phyloP scores from a whole-genome alignment of 2,329 filamentous ascomycete species.

The Ceratocystis cubensis region DNA sequence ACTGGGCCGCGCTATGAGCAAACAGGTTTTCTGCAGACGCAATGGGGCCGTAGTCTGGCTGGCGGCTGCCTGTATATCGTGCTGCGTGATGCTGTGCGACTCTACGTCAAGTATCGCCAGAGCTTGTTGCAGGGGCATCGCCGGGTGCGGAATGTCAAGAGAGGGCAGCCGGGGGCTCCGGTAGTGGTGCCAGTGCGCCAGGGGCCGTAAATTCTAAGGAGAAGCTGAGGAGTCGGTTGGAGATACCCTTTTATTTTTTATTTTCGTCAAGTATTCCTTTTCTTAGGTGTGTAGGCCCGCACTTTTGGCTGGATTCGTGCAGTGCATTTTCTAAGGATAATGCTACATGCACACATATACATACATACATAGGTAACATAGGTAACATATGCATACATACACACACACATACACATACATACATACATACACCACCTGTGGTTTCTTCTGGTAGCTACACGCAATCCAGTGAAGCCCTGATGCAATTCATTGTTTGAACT shows the following conservation, averaged over 20 bases:
- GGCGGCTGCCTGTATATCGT: slow-evolving; percentile 84
- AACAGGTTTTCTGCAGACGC: slow-evolving; percentile 61
- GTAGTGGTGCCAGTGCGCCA: background rate
- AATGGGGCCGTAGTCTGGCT: slow-evolving; percentile 79
- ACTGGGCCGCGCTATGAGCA: slow-evolving; percentile 27
- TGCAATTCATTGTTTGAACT: background rate
- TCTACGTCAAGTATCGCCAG: slow-evolving; percentile 52
- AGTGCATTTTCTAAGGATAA: background rate
- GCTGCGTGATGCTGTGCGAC: slow-evolving; percentile 52
- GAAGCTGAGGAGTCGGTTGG: background rate
- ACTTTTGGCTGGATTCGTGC: too few relatives aligned
- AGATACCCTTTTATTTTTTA: background rate
- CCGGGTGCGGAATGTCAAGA: slow-evolving; percentile 38
- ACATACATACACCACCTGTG: background rate
- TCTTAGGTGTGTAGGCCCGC: background rate
- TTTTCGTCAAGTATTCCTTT: background rate
- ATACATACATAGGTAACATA: background rate
- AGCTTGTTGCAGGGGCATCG: slow-evolving; percentile 44
- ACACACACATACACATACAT: background rate
- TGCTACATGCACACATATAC: background rate
- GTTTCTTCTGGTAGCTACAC: background rate
- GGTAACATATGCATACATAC: background rate
- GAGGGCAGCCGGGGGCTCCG: background rate
- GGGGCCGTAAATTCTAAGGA: background rate
- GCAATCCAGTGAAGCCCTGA: background rate